Evolutionary conservation across 805 yeast species (phyloP).

Genomic region (Myxozyma geophila): DNA sequence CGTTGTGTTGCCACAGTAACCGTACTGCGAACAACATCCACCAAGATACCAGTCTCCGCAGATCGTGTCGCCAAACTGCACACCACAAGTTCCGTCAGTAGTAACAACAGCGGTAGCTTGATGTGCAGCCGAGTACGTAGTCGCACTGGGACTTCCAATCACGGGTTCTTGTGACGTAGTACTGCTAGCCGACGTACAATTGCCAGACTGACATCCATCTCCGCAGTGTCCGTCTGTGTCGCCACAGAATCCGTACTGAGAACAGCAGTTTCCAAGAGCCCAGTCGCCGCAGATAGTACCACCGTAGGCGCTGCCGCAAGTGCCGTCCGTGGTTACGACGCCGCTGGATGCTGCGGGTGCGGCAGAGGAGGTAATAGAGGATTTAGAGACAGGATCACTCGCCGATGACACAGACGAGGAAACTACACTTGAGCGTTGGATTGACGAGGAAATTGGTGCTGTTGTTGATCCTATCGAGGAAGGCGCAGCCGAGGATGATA

Average conservation of each 20-base stretch:
- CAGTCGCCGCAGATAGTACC: conserved; percentile 29
- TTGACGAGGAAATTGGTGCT: neutral
- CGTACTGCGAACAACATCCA: conserved; percentile 33
- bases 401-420: neutral
- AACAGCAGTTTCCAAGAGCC: conserved; percentile 28
- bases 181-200: conserved; percentile 1
- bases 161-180: conserved; percentile 24
- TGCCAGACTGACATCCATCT: conserved; percentile 21
- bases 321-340: conserved; percentile 29
- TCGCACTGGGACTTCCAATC: conserved; percentile 17
- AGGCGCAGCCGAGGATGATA: neutral
- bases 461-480: neutral
- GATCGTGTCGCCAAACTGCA: conserved; percentile 16
- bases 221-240: conserved; percentile 21
- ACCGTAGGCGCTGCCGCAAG: conserved; percentile 20
- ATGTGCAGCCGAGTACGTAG: conserved; percentile 10
- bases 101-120: conserved; percentile 25
- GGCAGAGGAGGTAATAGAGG: conserved; percentile 4
- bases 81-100: conserved; percentile 36
- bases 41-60: conserved; percentile 33
- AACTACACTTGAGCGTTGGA: neutral
- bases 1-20: conserved; percentile 32
- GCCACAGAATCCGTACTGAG: conserved; percentile 29
- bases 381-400: too few species aligned
- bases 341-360: conserved; percentile 15